These are phyloP conservation scores for Pleurotus salmoneostramineus DNA, from an alignment of 768 basidiomycete species.

Conservation along the genomic window DNA sequence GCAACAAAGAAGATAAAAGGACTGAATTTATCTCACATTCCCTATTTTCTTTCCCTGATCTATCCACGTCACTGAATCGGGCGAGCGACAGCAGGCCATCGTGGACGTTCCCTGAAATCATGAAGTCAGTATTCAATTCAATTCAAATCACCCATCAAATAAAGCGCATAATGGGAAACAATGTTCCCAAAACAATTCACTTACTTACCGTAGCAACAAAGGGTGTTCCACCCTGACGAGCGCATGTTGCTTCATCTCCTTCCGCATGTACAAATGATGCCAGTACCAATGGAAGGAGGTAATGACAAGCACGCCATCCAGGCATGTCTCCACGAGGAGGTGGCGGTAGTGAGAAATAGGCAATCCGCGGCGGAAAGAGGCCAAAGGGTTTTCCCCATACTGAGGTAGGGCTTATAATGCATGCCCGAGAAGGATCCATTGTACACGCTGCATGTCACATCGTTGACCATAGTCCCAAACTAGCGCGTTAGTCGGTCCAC, in stretches of 20 bases:
- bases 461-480: not conserved
- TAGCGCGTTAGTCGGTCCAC: not conserved
- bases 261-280: not conserved
- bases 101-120: not conserved
- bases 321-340: not conserved
- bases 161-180: not conserved
- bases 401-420: too few species aligned
- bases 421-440: not conserved
- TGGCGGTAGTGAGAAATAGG: not conserved
- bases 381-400: not conserved
- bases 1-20: not conserved
- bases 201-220: not conserved
- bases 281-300: not conserved
- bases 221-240: not conserved
- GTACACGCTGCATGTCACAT: not conserved
- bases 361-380: not conserved
- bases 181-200: not conserved
- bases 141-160: not conserved
- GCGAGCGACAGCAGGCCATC: not conserved
- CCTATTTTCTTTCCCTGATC: not conserved
- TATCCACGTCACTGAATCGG: constrained; percentile 1
- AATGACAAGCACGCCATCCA: not conserved
- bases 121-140: not conserved
- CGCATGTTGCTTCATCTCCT: not conserved
- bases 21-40: not conserved